phyloP scores from a whole-genome alignment of 371 early-diverging fungal genomes.

The Lichtheimia corymbifera region DNA sequence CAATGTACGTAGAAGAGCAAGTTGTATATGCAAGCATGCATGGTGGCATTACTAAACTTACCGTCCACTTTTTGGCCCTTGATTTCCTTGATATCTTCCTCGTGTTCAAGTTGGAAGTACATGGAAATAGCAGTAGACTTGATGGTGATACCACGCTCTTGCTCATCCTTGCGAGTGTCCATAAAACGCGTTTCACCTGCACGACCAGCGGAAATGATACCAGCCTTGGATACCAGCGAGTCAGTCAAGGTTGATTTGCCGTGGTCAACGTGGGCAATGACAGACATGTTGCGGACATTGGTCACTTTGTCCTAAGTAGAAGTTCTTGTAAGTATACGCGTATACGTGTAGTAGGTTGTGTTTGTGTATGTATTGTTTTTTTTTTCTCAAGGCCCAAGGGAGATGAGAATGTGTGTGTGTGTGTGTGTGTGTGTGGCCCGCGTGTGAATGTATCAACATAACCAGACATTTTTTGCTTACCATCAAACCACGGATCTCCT shows the following conservation, averaged over 20 bases:
- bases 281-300: conserved; percentile 99
- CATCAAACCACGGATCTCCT: conserved; percentile 22
- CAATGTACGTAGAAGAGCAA: background rate
- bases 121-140: conserved; percentile 99
- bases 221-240: conserved; percentile 96
- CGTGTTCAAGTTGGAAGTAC: conserved; percentile 89
- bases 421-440: too few relatives aligned
- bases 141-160: conserved; percentile 99
- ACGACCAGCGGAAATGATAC: conserved; percentile 94
- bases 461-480: conserved; percentile 5
- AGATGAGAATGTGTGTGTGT: background rate
- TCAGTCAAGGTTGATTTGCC: conserved; percentile 96
- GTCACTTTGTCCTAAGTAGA: conserved; percentile 29
- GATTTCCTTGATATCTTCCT: conserved; percentile 81
- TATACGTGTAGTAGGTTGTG: too few relatives aligned
- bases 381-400: background rate
- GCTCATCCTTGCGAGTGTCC: conserved; percentile 98
- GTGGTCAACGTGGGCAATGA: conserved; percentile 99
- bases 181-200: conserved; percentile 97
- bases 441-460: background rate
- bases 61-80: conserved; percentile 84
- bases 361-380: background rate
- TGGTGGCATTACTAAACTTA: conserved; percentile 15
- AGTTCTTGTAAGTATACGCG: background rate
- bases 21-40: background rate